Conservation (phyloP, 768 basidiomycete genomes). For the Guyanaporus albipodus region DNA sequence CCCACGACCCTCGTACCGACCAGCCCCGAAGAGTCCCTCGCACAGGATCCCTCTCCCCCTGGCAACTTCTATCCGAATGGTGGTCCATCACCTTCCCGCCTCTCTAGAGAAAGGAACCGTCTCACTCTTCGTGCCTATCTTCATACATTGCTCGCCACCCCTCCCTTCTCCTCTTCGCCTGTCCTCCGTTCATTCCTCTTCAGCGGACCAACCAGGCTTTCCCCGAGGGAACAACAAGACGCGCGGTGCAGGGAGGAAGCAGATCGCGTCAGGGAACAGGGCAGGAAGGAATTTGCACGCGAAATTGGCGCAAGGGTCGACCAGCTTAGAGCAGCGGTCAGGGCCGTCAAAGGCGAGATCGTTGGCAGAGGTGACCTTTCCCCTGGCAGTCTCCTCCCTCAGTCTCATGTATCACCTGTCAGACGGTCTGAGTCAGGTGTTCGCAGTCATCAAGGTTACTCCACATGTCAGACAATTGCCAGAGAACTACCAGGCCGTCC, state of each 20-base stretch:
- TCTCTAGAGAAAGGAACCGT: constrained; percentile 91
- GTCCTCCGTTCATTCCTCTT: constrained; percentile 85
- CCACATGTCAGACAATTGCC: constrained; percentile 76
- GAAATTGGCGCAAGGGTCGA: constrained; percentile 89
- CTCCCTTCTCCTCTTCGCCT: constrained; percentile 76
- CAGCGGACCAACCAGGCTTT: constrained; percentile 66
- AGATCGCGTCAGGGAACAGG: constrained; percentile 83
- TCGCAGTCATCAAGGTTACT: constrained; percentile 80
- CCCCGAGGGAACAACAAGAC: constrained; percentile 74
- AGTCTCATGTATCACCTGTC: constrained; percentile 5
- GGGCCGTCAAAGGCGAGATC: constrained; percentile 90
- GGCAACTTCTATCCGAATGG: constrained; percentile 27
- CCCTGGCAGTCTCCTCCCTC: not conserved
- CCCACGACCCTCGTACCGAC: not conserved
- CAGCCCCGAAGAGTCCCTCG: constrained; percentile 39
- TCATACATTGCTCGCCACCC: constrained; percentile 68
- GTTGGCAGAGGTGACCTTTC: constrained; percentile 67
- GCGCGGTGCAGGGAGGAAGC: constrained; percentile 79
- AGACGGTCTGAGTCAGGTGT: constrained; percentile 90
- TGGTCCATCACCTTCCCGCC: constrained; percentile 31
- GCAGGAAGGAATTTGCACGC: constrained; percentile 74
- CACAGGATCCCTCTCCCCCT: constrained; percentile 72
- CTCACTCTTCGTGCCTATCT: constrained; percentile 92
- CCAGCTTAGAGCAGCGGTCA: constrained; percentile 75
- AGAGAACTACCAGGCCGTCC: constrained; percentile 77